Conservation (phyloP, 305 asterid species). For the Rubia tinctorum region DNA sequence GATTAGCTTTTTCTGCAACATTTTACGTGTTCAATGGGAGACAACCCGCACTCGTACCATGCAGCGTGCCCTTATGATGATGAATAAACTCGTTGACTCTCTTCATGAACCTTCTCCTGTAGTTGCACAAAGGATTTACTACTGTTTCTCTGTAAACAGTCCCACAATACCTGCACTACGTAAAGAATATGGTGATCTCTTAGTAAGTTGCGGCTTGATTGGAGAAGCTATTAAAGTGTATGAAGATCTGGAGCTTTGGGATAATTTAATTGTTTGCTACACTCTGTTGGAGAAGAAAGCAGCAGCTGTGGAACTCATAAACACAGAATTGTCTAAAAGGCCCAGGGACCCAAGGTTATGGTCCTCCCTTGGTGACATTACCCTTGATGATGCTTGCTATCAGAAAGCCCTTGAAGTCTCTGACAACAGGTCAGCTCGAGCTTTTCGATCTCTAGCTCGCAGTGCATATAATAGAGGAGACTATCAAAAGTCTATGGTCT, state of each 20-base stretch:
- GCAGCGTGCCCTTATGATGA: slow-evolving; percentile 88
- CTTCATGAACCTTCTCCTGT: slow-evolving; percentile 50
- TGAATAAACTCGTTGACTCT: slow-evolving; percentile 82
- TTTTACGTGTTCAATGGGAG: slow-evolving; percentile 89
- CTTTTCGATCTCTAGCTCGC: slow-evolving; percentile 86
- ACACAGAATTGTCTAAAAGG: slow-evolving; percentile 51
- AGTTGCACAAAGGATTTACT: slow-evolving; percentile 58
- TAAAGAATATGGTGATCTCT: slow-evolving; percentile 87
- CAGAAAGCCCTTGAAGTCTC: slow-evolving; percentile 92
- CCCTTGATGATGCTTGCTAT: slow-evolving; percentile 62
- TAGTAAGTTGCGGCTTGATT: slow-evolving; percentile 83
- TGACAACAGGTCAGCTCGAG: slow-evolving; percentile 73
- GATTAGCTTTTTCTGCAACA: slow-evolving; percentile 58
- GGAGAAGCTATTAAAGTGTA: slow-evolving; percentile 88
- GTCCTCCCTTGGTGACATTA: slow-evolving; percentile 98
- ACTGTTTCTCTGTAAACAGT: slow-evolving; percentile 64
- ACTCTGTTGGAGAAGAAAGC: slow-evolving; percentile 81
- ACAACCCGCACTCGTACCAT: slow-evolving; percentile 85
- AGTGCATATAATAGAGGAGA: slow-evolving; percentile 87
- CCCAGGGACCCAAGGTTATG: slow-evolving; percentile 84
- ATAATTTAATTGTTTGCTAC: slow-evolving; percentile 81
- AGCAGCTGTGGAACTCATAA: slow-evolving; percentile 89
- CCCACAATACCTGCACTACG: slow-evolving; percentile 76
- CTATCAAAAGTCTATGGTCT: slow-evolving; percentile 62
- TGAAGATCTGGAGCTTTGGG: slow-evolving; percentile 99